Evolutionary conservation across 169 alveolate genomes (phyloP), one percentile per base, ranked within the genome.

Genomic region (Prorocentrum cordatum): DNA sequence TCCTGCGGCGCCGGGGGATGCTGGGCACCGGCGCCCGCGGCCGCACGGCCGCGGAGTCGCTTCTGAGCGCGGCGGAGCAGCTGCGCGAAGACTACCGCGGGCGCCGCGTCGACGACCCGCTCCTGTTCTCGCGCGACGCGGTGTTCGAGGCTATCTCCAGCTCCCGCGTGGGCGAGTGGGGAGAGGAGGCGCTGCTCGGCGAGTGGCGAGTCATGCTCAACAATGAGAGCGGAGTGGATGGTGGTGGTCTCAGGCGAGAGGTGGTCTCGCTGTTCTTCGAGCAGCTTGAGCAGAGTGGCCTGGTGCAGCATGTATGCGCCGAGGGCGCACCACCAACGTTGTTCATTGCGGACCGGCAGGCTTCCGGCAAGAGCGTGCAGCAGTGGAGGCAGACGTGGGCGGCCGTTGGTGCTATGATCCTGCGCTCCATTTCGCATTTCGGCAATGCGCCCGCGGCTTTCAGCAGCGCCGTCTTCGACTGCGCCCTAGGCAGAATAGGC

Each of bases 231-330:
- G 88, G 88, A 20, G 88, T 79, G 6, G 88, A 79, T 59, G 88
- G 88, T 6, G 88, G 88, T 6, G 88, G 88, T 22, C 62, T 79
- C 45, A 73, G 88, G 47, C 18, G 88, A 79, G 88, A 79, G 88
- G 88, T 79, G 12, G 75, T 79, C 18, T 39, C 72, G 27, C 88
- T 79, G 33, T 79, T 79, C 64, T 79, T 59, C 16, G 88, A 79
- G 75, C 88, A 79, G 75, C 50, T 79, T 73, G 85, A 73, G 32
- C 47, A 58, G 58, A 73, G 85, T 38, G 54, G 85, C 50, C 59
- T 16, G 16, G 9, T n/a, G n/a, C n/a, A n/a, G n/a, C n/a, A n/a
- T n/a, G n/a, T 5, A 5, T 12, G 5, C 47, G 64, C 31, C 18
- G 7, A 5, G 27, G 26, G 27, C 31, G 31, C 27, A 24, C 64